Base-by-base conservation (phyloP, 2,329 filamentous ascomycete species). In the Acrocalymma vagum region DNA sequence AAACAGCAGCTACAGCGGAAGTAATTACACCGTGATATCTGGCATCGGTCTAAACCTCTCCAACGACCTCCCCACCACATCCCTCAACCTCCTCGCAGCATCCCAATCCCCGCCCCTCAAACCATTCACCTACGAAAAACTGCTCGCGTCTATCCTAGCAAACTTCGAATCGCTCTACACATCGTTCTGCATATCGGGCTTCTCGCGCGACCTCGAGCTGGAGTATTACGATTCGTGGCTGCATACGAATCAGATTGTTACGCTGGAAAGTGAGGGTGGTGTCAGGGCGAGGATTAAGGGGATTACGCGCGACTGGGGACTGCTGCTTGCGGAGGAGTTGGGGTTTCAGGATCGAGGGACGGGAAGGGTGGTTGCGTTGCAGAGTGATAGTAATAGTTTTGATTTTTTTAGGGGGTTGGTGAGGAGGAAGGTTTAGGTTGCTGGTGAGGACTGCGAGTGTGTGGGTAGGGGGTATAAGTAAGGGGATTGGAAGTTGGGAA, bases 321-420 rank as follows among this genome's bases (percentile, higher is more conserved):
- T 97, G 68, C 64, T 99, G 52, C 79, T 86, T 51, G 94, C 86
- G 0, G 89, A 96, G 69, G 92, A 97, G 76, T 70, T 95, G 37
- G 86, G 85, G 3, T 81, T 78, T 67, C 81, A 87, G 43, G 90
- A 90, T 49, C 77, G 85, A 37, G 75, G 79, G 2, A 96, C 89
- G 0, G 92, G 93, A 0, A 88, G 81, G 70, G 76, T 87, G 33
- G 93, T 88, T 81, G 83, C 87, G 57, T 72, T 99, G 71, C 92
- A 96, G 76, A 96, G 91, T 68, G 94, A 99, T 69, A 90, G 92
- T 66, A 99, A 99, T 63, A 96, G 92, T 69, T 99, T 99, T 75
- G 94, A 99, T 72, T 99, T 96, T 69, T 95, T 96, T 74, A 89
- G 83, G 63, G 94, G 94, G 0, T 64, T 99, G 59, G 75, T 99